Evolutionary conservation across 164 flowering plant genomes (phyloP), one percentile per base, ranked within the genome.

Genomic region (Vitis riparia): DNA sequence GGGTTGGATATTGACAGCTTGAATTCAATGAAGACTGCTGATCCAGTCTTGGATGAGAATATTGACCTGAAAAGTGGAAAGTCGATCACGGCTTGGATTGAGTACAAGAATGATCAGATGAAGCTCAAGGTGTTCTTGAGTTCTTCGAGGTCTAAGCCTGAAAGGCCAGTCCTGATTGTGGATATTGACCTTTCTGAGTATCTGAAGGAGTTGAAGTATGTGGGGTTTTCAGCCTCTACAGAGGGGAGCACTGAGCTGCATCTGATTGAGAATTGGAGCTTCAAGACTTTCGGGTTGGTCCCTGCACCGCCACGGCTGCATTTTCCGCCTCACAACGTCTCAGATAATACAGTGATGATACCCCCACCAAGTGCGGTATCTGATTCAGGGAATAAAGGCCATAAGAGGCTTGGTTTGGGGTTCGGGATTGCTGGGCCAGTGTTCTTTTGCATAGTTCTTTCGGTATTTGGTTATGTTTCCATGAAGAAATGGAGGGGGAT

Each of bases 241-340:
- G 95, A 92, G 62, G 97, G 95, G 23, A 94, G 95, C 76, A 91
- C 98, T 0, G 97, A 92, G 80, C 70, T 83, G 23, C 98, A 94
- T 63, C 57, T 65, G 72, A 77, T 94, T 63, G 68, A 80, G 68
- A 86, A 75, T 69, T 94, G 97, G 97, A 86, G 76, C 59, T 94
- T 94, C 55, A 66, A 71, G n/a, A 84, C 90, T 15, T 79, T 17
- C 59, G 92, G 90, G 47, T 80, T 85, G 65, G 61, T 58, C 13
- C 82, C 81, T 1, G 59, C 50, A 57, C 72, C 83, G 47, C 78
- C 87, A 13, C 66, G 51, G 48, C 66, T 66, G 5, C 69, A 60
- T 55, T 37, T 37, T 37, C 44, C 44, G 44, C 85, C 90, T 66
- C 87, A 84, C 70, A 91, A 87, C 70, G 90, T 88, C 1, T 87